Base-by-base conservation (phyloP, 2,329 filamentous ascomycete species). In the Hypomyces rosellus region DNA sequence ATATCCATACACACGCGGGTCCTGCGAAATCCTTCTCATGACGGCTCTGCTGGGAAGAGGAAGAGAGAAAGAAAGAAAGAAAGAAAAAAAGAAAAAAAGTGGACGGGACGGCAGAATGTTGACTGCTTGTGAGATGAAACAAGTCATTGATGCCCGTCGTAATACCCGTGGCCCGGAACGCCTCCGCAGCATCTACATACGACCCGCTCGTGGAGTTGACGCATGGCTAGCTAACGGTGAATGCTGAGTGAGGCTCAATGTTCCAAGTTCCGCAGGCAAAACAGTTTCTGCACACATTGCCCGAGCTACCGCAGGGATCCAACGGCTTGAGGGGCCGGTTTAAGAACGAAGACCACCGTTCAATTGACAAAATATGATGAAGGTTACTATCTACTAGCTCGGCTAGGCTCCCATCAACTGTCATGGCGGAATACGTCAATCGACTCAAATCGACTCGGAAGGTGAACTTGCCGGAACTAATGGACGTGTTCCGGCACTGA, bases 271-370 rank as follows among this genome's bases (percentile, higher is more conserved):
- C 25, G 25, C 25, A 30, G 6, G 6, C 25, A 30, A 30, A 30
- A 2, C n/a, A 30, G 25, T 30, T 11, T 30, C 6, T 30, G 3
- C 20, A 30, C 25, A 30, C 25, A 30, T 30, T 30, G 25, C 25
- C 25, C 25, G 25, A 5, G 25, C 25, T 30, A 11, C 25, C 25
- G 2, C 25, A 30, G 25, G 25, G 25, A 30, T 30, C 25, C 25
- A 11, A 11, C 57, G 60, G 57, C 46, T 57, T 55, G 55, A 52
- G 51, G 55, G 52, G 46, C 49, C 46, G 46, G 52, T 34, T 50
- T 38, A 38, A 46, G 43, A 50, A 44, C 22, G 25, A 30, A 30
- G 25, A 30, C 8, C 9, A 8, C 25, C 25, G 25, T 30, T 30
- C 25, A 30, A 30, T 30, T 30, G 25, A 30, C 25, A 11, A 6